A percentile compares a stretch with the other conserved stretches of the same genome.
Evolutionary conservation across 2,329 filamentous ascomycete genomes (phyloP).

Genomic region (Capronia americana): DNA sequence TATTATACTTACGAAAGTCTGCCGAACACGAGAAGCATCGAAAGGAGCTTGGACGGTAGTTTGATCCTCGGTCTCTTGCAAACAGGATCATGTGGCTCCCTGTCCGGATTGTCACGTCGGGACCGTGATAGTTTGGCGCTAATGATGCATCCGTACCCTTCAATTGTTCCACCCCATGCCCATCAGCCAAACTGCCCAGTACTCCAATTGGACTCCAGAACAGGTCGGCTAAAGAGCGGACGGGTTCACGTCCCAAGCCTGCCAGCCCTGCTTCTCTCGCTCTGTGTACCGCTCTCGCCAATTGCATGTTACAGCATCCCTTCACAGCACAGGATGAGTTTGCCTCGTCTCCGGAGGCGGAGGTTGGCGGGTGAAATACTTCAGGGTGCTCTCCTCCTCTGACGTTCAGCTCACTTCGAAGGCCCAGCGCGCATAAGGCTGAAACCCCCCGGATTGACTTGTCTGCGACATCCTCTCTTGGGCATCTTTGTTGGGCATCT

Average conservation of each 20-base stretch:
- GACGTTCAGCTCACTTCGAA: background rate
- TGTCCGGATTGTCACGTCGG: slow-evolving; percentile 4
- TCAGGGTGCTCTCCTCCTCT: slow-evolving; percentile 5
- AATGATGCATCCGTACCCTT: background rate
- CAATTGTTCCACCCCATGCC: background rate
- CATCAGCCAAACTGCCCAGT: background rate
- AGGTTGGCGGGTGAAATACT: slow-evolving; percentile 5
- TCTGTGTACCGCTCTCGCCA: slow-evolving; percentile 15
- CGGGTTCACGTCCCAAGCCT: background rate
- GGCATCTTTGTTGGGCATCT: background rate
- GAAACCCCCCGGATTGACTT: slow-evolving; percentile 7
- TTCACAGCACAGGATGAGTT: slow-evolving; percentile 14
- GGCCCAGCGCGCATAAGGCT: slow-evolving; percentile 14
- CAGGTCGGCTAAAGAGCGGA: background rate
- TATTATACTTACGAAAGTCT: background rate
- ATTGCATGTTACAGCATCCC: slow-evolving; percentile 13
- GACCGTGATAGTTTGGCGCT: background rate
- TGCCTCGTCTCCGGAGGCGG: slow-evolving; percentile 10
- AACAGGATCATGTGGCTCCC: background rate
- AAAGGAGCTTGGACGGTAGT: background rate
- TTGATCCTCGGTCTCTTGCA: background rate
- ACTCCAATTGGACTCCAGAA: slow-evolving; percentile 3
- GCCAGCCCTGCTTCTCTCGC: slow-evolving; percentile 5
- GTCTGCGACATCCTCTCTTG: slow-evolving; percentile 1
- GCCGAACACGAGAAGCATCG: slow-evolving; percentile 4